Evolutionary conservation across 176 grass and related monocot species (phyloP).

Genomic region (Bolboschoenus planiculmis): DNA sequence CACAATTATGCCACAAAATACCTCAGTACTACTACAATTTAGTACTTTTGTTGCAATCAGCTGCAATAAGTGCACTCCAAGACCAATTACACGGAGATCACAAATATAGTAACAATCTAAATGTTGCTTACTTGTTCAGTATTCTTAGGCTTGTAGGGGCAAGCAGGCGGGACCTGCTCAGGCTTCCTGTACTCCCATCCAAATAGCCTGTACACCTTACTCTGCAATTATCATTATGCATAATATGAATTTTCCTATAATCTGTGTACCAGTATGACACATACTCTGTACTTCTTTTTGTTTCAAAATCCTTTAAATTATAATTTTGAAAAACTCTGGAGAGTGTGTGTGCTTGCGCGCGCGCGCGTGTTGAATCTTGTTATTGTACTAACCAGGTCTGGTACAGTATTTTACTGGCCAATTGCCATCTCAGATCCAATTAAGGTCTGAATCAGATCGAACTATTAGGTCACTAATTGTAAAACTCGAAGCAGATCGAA

Average conservation of each 20-base stretch:
- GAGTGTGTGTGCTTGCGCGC: too few relatives aligned
- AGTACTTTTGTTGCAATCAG: neutral
- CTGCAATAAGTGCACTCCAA: neutral
- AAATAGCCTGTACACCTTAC: constrained; percentile 74
- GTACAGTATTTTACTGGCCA: neutral
- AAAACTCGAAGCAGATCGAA: too few relatives aligned
- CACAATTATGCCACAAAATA: neutral
- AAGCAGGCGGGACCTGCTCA: constrained; percentile 67
- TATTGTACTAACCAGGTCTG: neutral
- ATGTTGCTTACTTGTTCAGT: constrained; percentile 33
- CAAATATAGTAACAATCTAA: constrained; percentile 3
- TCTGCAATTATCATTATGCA: constrained; percentile 32
- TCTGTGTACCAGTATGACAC: neutral
- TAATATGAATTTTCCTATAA: neutral
- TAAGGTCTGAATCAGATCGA: neutral
- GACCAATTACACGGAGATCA: neutral
- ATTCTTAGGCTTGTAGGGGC: constrained; percentile 72
- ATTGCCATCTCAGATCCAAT: neutral
- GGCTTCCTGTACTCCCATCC: constrained; percentile 95
- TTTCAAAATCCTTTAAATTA: too few relatives aligned
- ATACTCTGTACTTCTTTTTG: too few relatives aligned
- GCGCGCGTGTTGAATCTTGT: neutral
- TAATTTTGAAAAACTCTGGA: too few relatives aligned
- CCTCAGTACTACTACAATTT: neutral
- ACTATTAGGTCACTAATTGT: neutral